Conservation (phyloP, 495 filamentous ascomycete species). For the Aspergillus sclerotiicarbonarius region DNA sequence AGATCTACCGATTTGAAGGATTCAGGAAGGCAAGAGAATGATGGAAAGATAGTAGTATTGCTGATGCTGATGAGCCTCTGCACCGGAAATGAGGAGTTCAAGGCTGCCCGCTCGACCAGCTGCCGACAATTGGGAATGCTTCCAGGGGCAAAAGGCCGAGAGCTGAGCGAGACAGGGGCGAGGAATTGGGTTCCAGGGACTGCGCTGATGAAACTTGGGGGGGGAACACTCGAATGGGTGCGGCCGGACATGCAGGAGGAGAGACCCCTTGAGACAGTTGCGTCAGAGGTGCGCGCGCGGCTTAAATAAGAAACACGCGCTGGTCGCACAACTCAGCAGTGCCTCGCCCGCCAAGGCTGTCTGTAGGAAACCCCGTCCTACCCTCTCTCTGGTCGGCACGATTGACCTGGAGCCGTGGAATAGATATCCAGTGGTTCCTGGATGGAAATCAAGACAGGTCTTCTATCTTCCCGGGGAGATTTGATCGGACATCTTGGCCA, state of each 20-base stretch:
- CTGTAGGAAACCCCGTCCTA: background rate
- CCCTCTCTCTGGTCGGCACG: background rate
- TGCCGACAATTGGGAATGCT: background rate
- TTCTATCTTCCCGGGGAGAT: background rate
- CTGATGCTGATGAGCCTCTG: background rate
- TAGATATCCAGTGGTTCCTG: background rate
- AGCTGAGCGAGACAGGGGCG: background rate
- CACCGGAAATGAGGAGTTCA: background rate
- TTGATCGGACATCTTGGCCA: background rate
- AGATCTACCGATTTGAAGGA: background rate
- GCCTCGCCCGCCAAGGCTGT: background rate
- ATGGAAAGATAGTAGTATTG: background rate
- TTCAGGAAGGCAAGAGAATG: background rate
- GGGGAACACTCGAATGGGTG: background rate
- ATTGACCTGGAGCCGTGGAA: background rate
- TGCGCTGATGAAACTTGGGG: background rate
- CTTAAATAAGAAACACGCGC: slow-evolving; percentile 5
- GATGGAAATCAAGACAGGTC: background rate
- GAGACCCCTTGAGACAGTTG: slow-evolving; percentile 1
- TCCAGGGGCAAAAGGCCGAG: background rate
- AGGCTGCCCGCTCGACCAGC: background rate
- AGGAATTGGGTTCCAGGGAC: background rate
- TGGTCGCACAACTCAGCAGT: background rate
- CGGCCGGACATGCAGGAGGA: background rate
- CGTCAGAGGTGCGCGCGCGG: background rate